These are phyloP conservation scores for Amaranthus tricolor DNA, from an alignment of 179 eudicot genomes.

Conservation along the genomic window DNA sequence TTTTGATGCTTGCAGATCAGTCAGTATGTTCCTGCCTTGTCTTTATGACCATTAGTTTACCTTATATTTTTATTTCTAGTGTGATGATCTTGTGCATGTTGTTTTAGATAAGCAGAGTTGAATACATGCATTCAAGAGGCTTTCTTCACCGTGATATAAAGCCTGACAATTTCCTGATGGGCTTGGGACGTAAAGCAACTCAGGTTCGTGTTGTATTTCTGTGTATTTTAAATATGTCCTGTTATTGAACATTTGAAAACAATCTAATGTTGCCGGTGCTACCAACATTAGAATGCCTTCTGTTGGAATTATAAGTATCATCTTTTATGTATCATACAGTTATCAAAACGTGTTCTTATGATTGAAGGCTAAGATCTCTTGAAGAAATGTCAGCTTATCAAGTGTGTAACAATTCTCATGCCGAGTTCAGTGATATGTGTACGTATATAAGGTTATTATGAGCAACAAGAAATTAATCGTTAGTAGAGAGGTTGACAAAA, in stretches of 20 bases:
- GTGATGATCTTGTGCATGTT: conserved; percentile 9
- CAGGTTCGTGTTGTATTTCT: conserved; percentile 47
- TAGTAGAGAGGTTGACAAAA: too few relatives aligned
- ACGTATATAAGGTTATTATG: too few relatives aligned
- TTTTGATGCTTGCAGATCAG: conserved; percentile 96
- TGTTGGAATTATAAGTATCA: too few relatives aligned
- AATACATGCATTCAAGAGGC: conserved; percentile 90
- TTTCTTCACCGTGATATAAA: conserved; percentile 98
- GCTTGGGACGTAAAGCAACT: conserved; percentile 94
- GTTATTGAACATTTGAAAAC: too few relatives aligned
- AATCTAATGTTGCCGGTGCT: not conserved
- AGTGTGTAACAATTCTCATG: too few relatives aligned
- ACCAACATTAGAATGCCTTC: too few relatives aligned
- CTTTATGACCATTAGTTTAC: not conserved
- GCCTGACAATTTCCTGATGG: conserved; percentile 97
- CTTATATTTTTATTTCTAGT: not conserved
- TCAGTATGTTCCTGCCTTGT: conserved; percentile 51
- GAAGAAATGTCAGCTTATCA: too few relatives aligned
- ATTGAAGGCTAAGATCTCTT: too few relatives aligned
- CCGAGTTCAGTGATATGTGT: too few relatives aligned
- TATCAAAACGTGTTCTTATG: too few relatives aligned
- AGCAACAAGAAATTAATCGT: too few relatives aligned
- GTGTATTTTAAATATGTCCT: not conserved
- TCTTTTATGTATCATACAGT: too few relatives aligned
- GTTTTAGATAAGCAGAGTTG: conserved; percentile 77